phyloP scores from a whole-genome alignment of 352 stramenopile species.

The Globisporangium barbulae region DNA sequence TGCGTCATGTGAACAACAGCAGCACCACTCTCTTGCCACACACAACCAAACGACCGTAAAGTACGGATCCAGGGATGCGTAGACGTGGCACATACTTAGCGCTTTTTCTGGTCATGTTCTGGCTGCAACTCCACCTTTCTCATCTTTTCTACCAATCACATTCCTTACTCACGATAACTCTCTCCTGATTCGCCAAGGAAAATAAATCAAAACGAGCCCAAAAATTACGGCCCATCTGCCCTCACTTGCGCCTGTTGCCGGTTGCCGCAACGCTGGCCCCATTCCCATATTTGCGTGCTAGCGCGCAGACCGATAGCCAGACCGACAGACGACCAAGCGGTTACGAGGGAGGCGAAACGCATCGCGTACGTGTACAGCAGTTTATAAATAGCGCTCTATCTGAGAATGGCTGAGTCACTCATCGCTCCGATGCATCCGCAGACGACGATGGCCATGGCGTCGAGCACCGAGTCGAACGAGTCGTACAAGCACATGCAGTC shows the following conservation, averaged over 20 bases:
- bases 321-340: background rate
- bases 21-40: background rate
- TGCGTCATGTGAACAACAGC: background rate
- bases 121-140: background rate
- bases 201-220: background rate
- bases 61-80: conserved; percentile 1
- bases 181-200: background rate
- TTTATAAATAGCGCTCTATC: background rate
- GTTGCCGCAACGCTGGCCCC: background rate
- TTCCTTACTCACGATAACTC: background rate
- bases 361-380: background rate
- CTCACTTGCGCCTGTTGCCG: conserved; percentile 2
- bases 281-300: conserved; percentile 5
- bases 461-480: conserved; percentile 15
- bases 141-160: background rate
- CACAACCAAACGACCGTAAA: background rate
- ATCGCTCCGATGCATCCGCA: background rate
- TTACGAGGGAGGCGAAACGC: background rate
- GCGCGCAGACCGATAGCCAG: background rate
- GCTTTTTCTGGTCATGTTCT: background rate
- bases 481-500: conserved; percentile 41
- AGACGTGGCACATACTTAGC: background rate
- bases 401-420: background rate
- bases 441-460: background rate
- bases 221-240: no score